phyloP scores from a whole-genome alignment of 257 asterid genomes.

The Linderniella brevidens region DNA sequence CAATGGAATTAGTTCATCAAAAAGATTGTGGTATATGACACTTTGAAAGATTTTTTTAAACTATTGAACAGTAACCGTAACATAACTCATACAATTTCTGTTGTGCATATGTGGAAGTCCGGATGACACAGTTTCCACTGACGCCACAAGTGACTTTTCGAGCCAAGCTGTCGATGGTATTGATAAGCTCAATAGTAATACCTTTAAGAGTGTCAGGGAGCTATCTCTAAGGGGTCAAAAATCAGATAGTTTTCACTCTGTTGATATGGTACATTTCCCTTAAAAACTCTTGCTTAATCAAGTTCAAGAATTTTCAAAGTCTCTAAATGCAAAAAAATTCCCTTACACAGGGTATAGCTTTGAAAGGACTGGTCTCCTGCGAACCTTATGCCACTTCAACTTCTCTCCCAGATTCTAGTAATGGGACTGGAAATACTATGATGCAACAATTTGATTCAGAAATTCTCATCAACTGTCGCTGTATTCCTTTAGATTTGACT shows the following conservation, averaged over 20 bases:
- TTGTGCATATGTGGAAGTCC: slow-evolving; percentile 20
- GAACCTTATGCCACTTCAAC: slow-evolving; percentile 32
- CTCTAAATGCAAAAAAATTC: slow-evolving; percentile 9
- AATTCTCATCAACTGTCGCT: slow-evolving; percentile 38
- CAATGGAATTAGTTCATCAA: neutral
- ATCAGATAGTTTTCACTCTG: slow-evolving; percentile 24
- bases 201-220: slow-evolving; percentile 54
- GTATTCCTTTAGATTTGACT: slow-evolving; percentile 73
- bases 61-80: slow-evolving; percentile 2
- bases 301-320: slow-evolving; percentile 9
- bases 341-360: slow-evolving; percentile 53
- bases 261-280: slow-evolving; percentile 56
- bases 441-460: slow-evolving; percentile 29
- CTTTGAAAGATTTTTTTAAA: slow-evolving; percentile 6
- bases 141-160: slow-evolving; percentile 18
- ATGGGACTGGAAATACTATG: slow-evolving; percentile 16
- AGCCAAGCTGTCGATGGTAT: slow-evolving; percentile 18
- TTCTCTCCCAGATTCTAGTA: slow-evolving; percentile 20
- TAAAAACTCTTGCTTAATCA: slow-evolving; percentile 4
- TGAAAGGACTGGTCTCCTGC: slow-evolving; percentile 57
- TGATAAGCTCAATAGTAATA: slow-evolving; percentile 21
- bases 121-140: slow-evolving; percentile 23
- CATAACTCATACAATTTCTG: slow-evolving; percentile 4
- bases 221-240: slow-evolving; percentile 40
- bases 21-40: slow-evolving; percentile 25